phyloP scores from a whole-genome alignment of 2,329 filamentous ascomycete genomes.

The Thielaviopsis euricoi region DNA sequence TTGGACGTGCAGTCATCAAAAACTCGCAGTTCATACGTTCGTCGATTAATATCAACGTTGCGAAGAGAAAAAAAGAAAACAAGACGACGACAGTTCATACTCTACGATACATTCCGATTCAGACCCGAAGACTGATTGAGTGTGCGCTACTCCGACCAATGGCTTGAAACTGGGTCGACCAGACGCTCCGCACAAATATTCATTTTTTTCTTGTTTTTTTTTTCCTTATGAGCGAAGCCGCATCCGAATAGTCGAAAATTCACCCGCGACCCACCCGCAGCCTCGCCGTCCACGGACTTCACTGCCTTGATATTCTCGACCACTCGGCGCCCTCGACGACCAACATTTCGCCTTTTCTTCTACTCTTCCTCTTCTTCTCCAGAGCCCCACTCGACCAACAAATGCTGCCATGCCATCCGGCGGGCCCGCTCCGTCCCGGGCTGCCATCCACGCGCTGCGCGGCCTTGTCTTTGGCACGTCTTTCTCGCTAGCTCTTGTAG shows the following conservation, averaged over 20 bases:
- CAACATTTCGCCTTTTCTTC: not conserved
- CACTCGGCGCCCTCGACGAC: not conserved
- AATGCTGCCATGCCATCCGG: constrained; percentile 25
- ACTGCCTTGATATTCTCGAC: not conserved
- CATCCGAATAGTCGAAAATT: not conserved
- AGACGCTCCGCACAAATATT: not conserved
- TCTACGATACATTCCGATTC: too few species aligned
- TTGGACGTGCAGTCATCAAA: not conserved
- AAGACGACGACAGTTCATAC: too few species aligned
- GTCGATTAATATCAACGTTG: too few species aligned
- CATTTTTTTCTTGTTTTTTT: not conserved
- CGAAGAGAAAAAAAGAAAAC: too few species aligned
- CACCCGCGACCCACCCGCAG: not conserved
- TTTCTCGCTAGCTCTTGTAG: constrained; percentile 36
- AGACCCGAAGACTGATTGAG: too few species aligned
- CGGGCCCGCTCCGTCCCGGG: constrained; percentile 36
- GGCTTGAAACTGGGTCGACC: too few species aligned
- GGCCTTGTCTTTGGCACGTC: constrained; percentile 40
- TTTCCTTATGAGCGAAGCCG: not conserved
- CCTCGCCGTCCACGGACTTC: not conserved
- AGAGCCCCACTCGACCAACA: not conserved
- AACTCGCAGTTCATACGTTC: too few species aligned
- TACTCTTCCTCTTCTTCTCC: not conserved
- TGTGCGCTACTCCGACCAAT: too few species aligned
- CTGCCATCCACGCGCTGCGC: constrained; percentile 37